Percentiles rank a stretch among this genome's conserved stretches.
These are phyloP conservation scores for Rhododendron mucronatum DNA, from an alignment of 148 eudicot species.

Conservation along the genomic window DNA sequence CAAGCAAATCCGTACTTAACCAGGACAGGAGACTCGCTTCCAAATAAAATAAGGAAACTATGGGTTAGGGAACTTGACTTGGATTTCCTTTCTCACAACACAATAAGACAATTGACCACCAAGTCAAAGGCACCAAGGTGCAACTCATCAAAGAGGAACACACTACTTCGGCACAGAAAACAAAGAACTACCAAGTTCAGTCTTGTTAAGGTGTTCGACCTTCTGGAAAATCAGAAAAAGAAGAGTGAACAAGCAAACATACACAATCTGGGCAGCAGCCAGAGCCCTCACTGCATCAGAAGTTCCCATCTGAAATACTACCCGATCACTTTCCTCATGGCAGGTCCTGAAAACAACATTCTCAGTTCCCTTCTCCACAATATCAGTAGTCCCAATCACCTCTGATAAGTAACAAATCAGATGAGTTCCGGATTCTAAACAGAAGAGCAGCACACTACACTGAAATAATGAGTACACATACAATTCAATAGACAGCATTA, in stretches of 20 bases:
- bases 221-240: background rate
- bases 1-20: background rate
- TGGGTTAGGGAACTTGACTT: background rate
- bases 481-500: background rate
- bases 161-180: background rate
- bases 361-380: slow-evolving; percentile 72
- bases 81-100: background rate
- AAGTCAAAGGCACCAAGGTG: background rate
- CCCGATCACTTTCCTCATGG: slow-evolving; percentile 54
- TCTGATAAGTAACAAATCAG: slow-evolving; percentile 30
- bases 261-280: slow-evolving; percentile 76
- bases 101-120: background rate
- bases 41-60: background rate
- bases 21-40: background rate
- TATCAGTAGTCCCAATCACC: slow-evolving; percentile 55
- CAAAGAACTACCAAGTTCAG: background rate
- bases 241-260: slow-evolving; percentile 23
- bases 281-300: slow-evolving; percentile 79
- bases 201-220: background rate
- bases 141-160: background rate
- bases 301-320: slow-evolving; percentile 87
- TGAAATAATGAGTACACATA: background rate
- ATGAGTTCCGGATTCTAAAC: slow-evolving; percentile 6
- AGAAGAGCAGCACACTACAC: background rate
- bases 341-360: slow-evolving; percentile 76